These are phyloP conservation scores for Starmerella sirachaensis DNA, from an alignment of 805 yeast species.

Conservation along the genomic window DNA sequence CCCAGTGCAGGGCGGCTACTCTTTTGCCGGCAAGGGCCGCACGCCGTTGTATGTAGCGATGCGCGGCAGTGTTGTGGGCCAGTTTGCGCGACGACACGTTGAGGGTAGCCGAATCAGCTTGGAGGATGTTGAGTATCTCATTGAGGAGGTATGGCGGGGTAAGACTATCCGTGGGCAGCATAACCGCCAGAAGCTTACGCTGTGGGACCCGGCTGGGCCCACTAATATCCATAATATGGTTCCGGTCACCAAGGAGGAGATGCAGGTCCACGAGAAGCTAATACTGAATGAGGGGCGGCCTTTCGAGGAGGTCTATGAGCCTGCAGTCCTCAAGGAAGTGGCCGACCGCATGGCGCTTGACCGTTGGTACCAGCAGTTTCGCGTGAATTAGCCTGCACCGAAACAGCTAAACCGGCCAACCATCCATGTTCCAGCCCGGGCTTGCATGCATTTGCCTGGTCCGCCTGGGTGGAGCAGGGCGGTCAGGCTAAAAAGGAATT, in stretches of 20 bases:
- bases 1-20: constrained; percentile 50
- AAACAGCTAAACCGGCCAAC: neutral
- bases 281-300: constrained; percentile 58
- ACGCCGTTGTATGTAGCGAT: constrained; percentile 75
- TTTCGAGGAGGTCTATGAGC: constrained; percentile 50
- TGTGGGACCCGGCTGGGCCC: constrained; percentile 67
- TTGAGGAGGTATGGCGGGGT: constrained; percentile 89
- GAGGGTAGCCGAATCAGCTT: constrained; percentile 49
- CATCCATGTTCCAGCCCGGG: too few species aligned
- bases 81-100: constrained; percentile 61
- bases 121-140: constrained; percentile 63
- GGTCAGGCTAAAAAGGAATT: too few species aligned
- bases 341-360: constrained; percentile 61
- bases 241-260: constrained; percentile 81
- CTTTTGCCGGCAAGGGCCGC: constrained; percentile 75
- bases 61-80: constrained; percentile 74
- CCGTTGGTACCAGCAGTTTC: constrained; percentile 50
- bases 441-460: too few species aligned
- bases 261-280: constrained; percentile 60
- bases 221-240: constrained; percentile 69
- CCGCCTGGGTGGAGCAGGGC: too few species aligned
- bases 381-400: constrained; percentile 25
- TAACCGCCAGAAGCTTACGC: constrained; percentile 63
- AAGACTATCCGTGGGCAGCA: constrained; percentile 80
- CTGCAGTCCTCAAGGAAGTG: constrained; percentile 46